Base-by-base conservation (phyloP, 163 green algal species). In the Scenedesmus sp. region DNA sequence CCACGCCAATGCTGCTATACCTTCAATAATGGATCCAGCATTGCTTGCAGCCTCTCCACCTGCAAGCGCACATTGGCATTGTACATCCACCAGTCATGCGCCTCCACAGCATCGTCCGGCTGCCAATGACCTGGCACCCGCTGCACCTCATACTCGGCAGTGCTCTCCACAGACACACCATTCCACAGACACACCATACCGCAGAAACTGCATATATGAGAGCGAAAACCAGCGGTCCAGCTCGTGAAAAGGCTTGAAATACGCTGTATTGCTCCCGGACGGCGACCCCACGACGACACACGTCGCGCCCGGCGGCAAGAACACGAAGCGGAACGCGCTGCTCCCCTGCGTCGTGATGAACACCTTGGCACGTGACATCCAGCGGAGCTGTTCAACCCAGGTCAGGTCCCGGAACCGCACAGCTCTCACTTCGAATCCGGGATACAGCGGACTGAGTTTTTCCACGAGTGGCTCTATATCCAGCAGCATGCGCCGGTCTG, bases 291-390 rank as follows among this genome's bases (percentile, higher is more conserved):
- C 6, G 2, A 90, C 60, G n/a, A 90, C 26, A 20, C 52, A 73
- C 0, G 70, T 84, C 1, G 67, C 20, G 1, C 86, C 86, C 6
- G 8, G 52, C 2, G 86, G 86, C 54, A 90, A n/a, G 52, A 81
- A 90, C 5, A 90, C 55, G 54, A 81, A n/a, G 5, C 86, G 74
- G 20, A 90, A 90, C 1, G 67, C 86, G 52, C 86, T 90, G 66
- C 66, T 84, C 54, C 86, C 86, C 26, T 90, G 86, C 60, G 86
- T 90, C 1, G 67, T 85, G 18, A 90, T 90, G 54, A 84, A 85
- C 0, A 90, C 86, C 3, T 34, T 57, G 12, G 86, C n/a, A 5
- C 73, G 52, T 4, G 46, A 23, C 23, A 90, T 52, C 5, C 15
- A 16, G 3, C 54, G 52, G 16, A 84, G 18, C 70, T 90, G 67